phyloP scores from a whole-genome alignment of 2,329 filamentous ascomycete species.

The Pseudogymnoascus pannorum region DNA sequence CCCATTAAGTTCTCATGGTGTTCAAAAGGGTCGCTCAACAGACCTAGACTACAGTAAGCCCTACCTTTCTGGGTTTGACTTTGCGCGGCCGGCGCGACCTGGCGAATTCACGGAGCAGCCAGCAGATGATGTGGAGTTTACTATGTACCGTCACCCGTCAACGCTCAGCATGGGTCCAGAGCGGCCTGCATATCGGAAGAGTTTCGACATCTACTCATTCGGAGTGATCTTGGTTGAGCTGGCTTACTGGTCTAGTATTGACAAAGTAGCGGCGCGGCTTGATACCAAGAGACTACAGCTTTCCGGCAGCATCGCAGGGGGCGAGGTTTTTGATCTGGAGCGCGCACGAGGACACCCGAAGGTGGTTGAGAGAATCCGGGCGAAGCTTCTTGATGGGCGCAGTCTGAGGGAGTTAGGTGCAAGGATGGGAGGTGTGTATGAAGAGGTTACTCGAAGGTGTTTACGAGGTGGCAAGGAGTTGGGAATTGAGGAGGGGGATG shows the following conservation, averaged over 20 bases:
- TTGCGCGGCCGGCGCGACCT: constrained; percentile 41
- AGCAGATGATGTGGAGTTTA: constrained; percentile 36
- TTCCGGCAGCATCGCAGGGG: neutral
- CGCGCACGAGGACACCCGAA: constrained; percentile 31
- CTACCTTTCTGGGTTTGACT: constrained; percentile 48
- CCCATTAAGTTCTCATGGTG: constrained; percentile 18
- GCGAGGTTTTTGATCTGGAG: constrained; percentile 30
- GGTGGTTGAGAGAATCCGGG: constrained; percentile 32
- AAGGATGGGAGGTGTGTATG: constrained; percentile 35
- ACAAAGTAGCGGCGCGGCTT: constrained; percentile 31
- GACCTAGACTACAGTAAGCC: constrained; percentile 35
- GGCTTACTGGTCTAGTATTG: constrained; percentile 44
- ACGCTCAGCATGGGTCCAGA: constrained; percentile 15
- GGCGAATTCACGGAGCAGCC: constrained; percentile 46
- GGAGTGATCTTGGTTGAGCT: constrained; percentile 47
- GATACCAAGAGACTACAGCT: neutral
- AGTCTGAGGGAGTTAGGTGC: constrained; percentile 31
- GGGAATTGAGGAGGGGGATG: constrained; percentile 31
- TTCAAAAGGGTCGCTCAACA: neutral
- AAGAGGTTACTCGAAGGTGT: constrained; percentile 32
- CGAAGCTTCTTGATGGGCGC: constrained; percentile 27
- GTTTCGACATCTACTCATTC: constrained; percentile 45
- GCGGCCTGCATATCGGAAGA: constrained; percentile 37
- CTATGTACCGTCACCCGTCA: constrained; percentile 43
- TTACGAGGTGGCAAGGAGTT: constrained; percentile 31